Evolutionary conservation across 768 basidiomycete species (phyloP).

Genomic region (Pleurotus ostreatus): DNA sequence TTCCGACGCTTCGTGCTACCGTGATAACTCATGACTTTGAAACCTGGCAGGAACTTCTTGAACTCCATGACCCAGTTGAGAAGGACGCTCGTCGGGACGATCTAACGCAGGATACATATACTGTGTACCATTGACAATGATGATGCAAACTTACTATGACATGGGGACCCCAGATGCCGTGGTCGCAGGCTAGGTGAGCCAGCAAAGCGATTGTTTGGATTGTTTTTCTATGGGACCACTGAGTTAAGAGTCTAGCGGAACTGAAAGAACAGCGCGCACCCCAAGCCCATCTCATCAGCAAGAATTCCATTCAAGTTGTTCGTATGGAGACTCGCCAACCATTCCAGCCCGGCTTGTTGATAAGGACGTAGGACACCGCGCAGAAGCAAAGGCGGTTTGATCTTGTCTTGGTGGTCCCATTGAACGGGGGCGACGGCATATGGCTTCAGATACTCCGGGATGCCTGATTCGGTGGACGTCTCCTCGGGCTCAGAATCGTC

Average conservation of each 20-base stretch:
- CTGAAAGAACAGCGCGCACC: slow-evolving; percentile 45
- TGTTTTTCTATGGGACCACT: slow-evolving; percentile 62
- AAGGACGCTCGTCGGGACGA: slow-evolving; percentile 90
- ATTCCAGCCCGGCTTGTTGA: slow-evolving; percentile 90
- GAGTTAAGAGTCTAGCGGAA: background rate
- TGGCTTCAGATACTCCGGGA: slow-evolving; percentile 57
- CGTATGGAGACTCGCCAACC: slow-evolving; percentile 84
- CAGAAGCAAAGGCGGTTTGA: slow-evolving; percentile 68
- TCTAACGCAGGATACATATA: slow-evolving; percentile 27
- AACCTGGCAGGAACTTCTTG: slow-evolving; percentile 90
- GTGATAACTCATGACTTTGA: slow-evolving; percentile 85
- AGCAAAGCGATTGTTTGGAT: slow-evolving; percentile 94
- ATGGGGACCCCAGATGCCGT: slow-evolving; percentile 91
- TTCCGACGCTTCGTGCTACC: slow-evolving; percentile 86
- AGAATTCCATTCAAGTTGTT: slow-evolving; percentile 81
- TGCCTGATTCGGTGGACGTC: slow-evolving; percentile 3
- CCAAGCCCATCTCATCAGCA: slow-evolving; percentile 93
- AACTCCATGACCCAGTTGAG: slow-evolving; percentile 98
- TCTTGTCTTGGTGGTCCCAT: slow-evolving; percentile 55
- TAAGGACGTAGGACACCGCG: slow-evolving; percentile 90
- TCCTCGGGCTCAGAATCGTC: slow-evolving; percentile 22
- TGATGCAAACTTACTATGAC: slow-evolving; percentile 53
- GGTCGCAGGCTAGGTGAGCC: slow-evolving; percentile 87
- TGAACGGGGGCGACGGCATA: slow-evolving; percentile 71
- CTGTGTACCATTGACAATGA: slow-evolving; percentile 15